Base-by-base conservation (phyloP, 305 asterid genomes). In the Fraxinus sp. region DNA sequence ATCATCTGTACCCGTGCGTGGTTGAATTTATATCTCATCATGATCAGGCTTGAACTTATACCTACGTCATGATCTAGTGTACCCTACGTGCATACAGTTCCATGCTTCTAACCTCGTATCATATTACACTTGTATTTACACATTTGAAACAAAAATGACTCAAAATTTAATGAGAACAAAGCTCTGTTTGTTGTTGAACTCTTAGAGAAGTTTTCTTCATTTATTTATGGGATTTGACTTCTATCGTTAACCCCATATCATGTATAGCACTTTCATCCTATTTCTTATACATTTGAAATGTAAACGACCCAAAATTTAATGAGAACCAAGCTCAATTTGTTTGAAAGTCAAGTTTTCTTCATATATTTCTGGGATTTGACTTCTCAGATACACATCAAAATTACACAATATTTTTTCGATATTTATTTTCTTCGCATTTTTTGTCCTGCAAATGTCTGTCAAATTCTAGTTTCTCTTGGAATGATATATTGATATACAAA, bases 1-100 rank as follows among this genome's bases (percentile, higher is more conserved):
- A 75, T n/a, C 59, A 75, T 7, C 79, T 84, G 66, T 80, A 84
- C 57, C 86, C 84, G 5, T 68, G 64, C 33, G 79, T 84, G 55
- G 57, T 75, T 24, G 83, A 84, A 68, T 84, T 59, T 80, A 78
- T 84, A 13, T 43, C 82, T 43, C 59, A 64, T 57, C 80, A 84
- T 75, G 86, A 84, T 84, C 74, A 36, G 35, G 36, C 46, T 62
- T 36, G 68, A 55, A 30, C 72, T 77, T 52, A 0, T 66, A 26
- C n/a, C 73, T 0, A 0, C 8, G 18, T 66, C 35, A 10, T 66
- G 73, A 24, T 66, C 73, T 1, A 20, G 30, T 20, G 70, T 59
- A 52, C 62, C 22, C 22, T 52, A 52, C 6, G 0, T 52, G 22
- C 22, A 16, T 52, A 52, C 62, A 16, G 62, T 52, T 52, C 22